Evolutionary conservation across 2,329 filamentous ascomycete genomes (phyloP).

Genomic region (Proliferodiscus dingleyae): DNA sequence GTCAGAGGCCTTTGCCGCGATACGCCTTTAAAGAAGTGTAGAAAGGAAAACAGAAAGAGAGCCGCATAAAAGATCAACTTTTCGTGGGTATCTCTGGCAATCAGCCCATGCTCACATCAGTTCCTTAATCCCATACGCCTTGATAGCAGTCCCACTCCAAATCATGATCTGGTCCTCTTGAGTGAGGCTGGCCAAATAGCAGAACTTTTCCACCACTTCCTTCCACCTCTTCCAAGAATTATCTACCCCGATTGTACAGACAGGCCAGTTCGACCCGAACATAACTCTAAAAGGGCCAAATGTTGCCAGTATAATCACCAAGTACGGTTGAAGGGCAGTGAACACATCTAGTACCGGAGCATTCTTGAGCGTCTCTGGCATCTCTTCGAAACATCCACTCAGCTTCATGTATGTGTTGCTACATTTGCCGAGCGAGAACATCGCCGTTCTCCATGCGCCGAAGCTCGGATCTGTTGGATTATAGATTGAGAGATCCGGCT

Average conservation of each 20-base stretch:
- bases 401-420: slow-evolving; percentile 80
- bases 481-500: slow-evolving; percentile 68
- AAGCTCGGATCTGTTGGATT: slow-evolving; percentile 47
- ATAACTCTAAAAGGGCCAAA: slow-evolving; percentile 73
- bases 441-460: slow-evolving; percentile 62
- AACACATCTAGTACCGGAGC: slow-evolving; percentile 54
- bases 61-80: slow-evolving; percentile 2
- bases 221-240: slow-evolving; percentile 73
- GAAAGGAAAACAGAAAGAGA: background rate
- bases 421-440: slow-evolving; percentile 62
- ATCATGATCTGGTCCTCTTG: slow-evolving; percentile 60
- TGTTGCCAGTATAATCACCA: slow-evolving; percentile 63
- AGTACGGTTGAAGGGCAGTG: slow-evolving; percentile 62
- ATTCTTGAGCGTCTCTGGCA: slow-evolving; percentile 50
- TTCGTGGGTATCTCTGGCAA: slow-evolving; percentile 5
- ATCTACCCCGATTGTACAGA: slow-evolving; percentile 65
- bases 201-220: slow-evolving; percentile 61
- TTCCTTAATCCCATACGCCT: slow-evolving; percentile 57
- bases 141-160: slow-evolving; percentile 67
- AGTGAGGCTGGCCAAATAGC: slow-evolving; percentile 56
- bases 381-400: slow-evolving; percentile 79
- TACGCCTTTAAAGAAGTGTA: too few relatives aligned
- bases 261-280: slow-evolving; percentile 93
- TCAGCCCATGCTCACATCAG: slow-evolving; percentile 19
- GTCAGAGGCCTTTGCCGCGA: too few relatives aligned